Evolutionary conservation across 2,329 filamentous ascomycete species (phyloP).

Genomic region (Colletotrichum lini): DNA sequence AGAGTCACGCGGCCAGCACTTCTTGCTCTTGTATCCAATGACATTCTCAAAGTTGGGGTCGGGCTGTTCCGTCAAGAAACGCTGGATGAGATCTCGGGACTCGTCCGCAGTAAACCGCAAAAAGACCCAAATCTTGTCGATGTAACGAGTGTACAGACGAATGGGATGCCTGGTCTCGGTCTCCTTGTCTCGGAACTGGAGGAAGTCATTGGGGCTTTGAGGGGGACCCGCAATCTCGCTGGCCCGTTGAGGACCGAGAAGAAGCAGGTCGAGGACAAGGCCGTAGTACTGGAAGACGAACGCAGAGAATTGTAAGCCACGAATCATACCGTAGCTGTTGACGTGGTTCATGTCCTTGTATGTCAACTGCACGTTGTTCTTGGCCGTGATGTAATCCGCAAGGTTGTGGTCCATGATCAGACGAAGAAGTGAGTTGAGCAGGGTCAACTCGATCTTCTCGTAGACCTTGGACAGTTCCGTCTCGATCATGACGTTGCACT

Average conservation of each 20-base stretch:
- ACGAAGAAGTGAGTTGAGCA: slow-evolving; percentile 92
- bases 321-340: slow-evolving; percentile 98
- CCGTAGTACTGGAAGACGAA: slow-evolving; percentile 99
- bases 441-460: slow-evolving; percentile 97
- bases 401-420: slow-evolving; percentile 99
- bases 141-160: slow-evolving; percentile 96
- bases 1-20: slow-evolving; percentile 98
- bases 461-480: slow-evolving; percentile 99
- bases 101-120: slow-evolving; percentile 94
- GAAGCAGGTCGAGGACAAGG: slow-evolving; percentile 90
- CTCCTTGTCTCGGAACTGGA: slow-evolving; percentile 94
- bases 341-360: slow-evolving; percentile 99
- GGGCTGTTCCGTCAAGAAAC: slow-evolving; percentile 97
- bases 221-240: slow-evolving; percentile 97
- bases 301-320: slow-evolving; percentile 96
- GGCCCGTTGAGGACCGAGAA: slow-evolving; percentile 94
- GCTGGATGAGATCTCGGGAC: slow-evolving; percentile 94
- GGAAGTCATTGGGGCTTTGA: slow-evolving; percentile 94
- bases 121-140: slow-evolving; percentile 99
- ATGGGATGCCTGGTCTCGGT: slow-evolving; percentile 96
- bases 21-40: slow-evolving; percentile 99
- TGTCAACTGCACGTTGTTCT: slow-evolving; percentile 99
- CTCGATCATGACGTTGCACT: slow-evolving; percentile 99
- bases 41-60: slow-evolving; percentile 99
- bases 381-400: slow-evolving; percentile 98